These are phyloP conservation scores for Auricularia heimuer DNA, from an alignment of 768 basidiomycete genomes.

Conservation along the genomic window DNA sequence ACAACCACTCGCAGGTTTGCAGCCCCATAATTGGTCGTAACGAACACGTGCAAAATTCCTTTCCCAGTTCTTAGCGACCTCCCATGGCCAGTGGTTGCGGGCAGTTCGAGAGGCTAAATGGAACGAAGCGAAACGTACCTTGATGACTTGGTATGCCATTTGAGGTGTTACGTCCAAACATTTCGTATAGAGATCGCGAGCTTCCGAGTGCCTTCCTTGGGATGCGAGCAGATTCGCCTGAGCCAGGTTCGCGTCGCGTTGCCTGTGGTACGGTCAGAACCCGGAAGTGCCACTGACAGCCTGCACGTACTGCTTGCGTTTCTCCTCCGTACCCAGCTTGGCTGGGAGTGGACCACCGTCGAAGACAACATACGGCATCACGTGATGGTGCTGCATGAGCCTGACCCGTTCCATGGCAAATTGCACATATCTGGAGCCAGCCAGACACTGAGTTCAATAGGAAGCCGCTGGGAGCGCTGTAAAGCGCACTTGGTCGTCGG, in stretches of 20 bases:
- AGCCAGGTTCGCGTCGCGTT: constrained; percentile 66
- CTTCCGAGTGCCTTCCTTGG: constrained; percentile 71
- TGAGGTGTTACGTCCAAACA: constrained; percentile 92
- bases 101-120: not conserved
- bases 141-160: constrained; percentile 96
- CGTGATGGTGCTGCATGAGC: constrained; percentile 72
- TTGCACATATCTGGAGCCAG: constrained; percentile 70
- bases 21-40: too few relatives aligned
- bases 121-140: constrained; percentile 41
- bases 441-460: not conserved
- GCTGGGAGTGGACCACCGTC: constrained; percentile 94
- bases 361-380: constrained; percentile 87
- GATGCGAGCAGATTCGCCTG: constrained; percentile 62
- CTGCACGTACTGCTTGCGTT: constrained; percentile 43
- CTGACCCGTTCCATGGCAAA: constrained; percentile 92
- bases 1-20: too few relatives aligned
- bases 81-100: too few relatives aligned
- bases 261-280: constrained; percentile 22
- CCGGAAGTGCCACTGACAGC: not conserved
- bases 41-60: too few relatives aligned
- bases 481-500: constrained; percentile 66
- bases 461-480: not conserved
- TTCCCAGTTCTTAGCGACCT: too few relatives aligned
- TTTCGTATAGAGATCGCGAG: constrained; percentile 82
- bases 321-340: constrained; percentile 81